Conservation (phyloP, 164 flowering plant genomes). For the Aristolochia contorta region DNA sequence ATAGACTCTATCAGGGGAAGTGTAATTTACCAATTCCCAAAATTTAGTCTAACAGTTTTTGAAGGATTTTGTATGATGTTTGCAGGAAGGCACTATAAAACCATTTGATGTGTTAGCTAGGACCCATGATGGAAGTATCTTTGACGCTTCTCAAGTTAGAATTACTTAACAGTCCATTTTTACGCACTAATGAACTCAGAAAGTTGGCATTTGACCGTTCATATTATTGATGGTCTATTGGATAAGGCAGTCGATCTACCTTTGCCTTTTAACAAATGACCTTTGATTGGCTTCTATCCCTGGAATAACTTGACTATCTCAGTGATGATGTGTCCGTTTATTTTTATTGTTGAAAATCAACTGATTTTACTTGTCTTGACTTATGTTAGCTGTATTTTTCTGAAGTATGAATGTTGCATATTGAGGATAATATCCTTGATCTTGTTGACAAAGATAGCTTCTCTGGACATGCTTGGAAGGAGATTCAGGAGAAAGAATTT, state of each 20-base stretch:
- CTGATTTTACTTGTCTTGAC: not conserved
- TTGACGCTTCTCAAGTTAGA: slow-evolving; percentile 71
- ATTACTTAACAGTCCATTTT: slow-evolving; percentile 3
- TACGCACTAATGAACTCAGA: not conserved
- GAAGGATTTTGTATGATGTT: not conserved
- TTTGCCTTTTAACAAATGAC: too few relatives aligned
- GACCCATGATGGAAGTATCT: slow-evolving; percentile 48
- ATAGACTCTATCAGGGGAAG: too few relatives aligned
- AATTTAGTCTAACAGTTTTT: not conserved
- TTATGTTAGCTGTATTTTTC: slow-evolving; percentile 4
- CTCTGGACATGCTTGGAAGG: slow-evolving; percentile 17
- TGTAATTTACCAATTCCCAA: too few relatives aligned
- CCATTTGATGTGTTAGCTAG: slow-evolving; percentile 58
- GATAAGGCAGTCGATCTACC: too few relatives aligned
- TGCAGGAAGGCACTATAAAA: slow-evolving; percentile 54
- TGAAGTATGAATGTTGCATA: slow-evolving; percentile 75
- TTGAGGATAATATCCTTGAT: slow-evolving; percentile 56
- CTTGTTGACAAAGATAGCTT: slow-evolving; percentile 30
- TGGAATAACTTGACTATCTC: too few relatives aligned
- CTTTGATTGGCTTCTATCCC: too few relatives aligned
- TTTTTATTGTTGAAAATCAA: not conserved
- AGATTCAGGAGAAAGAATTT: slow-evolving; percentile 31
- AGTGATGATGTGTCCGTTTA: not conserved
- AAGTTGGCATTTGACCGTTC: not conserved
- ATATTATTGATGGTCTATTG: too few relatives aligned